Evolutionary conservation across 768 basidiomycete genomes (phyloP).

Genomic region (Boletus rubescentipes): DNA sequence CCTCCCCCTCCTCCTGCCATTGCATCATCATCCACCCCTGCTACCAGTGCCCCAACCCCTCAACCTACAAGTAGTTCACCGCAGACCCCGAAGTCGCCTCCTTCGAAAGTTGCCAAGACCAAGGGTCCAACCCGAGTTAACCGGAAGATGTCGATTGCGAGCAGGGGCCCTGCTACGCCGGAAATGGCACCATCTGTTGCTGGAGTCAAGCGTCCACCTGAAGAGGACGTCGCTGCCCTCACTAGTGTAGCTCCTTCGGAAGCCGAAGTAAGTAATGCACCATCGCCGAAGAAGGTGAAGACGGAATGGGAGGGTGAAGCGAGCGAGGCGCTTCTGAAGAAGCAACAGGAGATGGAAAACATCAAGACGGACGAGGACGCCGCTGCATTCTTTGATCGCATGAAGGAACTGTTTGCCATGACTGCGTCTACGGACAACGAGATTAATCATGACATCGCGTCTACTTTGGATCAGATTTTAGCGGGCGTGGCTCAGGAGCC

Average conservation of each 20-base stretch:
- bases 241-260: conserved; percentile 34
- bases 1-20: conserved; percentile 43
- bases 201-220: conserved; percentile 35
- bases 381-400: conserved; percentile 56
- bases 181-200: conserved; percentile 32
- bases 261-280: conserved; percentile 42
- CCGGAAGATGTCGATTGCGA: conserved; percentile 33
- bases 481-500: conserved; percentile 52
- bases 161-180: conserved; percentile 35
- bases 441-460: conserved; percentile 47
- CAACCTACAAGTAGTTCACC: conserved; percentile 52
- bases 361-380: conserved; percentile 72
- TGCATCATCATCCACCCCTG: conserved; percentile 51
- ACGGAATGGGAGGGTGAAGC: conserved; percentile 68
- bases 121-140: conserved; percentile 33
- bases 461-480: conserved; percentile 61
- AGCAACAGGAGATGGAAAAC: conserved; percentile 38
- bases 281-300: conserved; percentile 71
- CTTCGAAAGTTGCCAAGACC: conserved; percentile 51
- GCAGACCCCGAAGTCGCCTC: conserved; percentile 70
- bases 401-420: conserved; percentile 62
- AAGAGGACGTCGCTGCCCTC: conserved; percentile 33
- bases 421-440: conserved; percentile 41
- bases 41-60: conserved; percentile 42
- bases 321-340: conserved; percentile 47